A percentile compares a stretch with the other conserved stretches of the same genome.
These are phyloP conservation scores for Micractinium sp. DNA, from an alignment of 139 green algal genomes.

Conservation along the genomic window DNA sequence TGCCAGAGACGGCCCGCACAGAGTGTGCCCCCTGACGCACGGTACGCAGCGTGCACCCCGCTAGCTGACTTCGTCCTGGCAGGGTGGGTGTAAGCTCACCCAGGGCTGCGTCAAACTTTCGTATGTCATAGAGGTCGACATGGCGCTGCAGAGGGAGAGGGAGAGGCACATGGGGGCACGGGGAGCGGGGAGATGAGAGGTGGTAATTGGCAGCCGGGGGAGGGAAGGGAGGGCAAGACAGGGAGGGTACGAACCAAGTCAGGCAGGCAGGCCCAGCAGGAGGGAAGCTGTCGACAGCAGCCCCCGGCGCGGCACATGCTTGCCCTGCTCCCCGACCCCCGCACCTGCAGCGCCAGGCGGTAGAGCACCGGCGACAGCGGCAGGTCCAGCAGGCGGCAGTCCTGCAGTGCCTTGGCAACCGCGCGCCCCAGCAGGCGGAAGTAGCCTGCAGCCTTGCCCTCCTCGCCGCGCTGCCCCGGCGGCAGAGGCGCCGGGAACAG, in stretches of 20 bases:
- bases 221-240: too few relatives aligned
- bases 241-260: too few relatives aligned
- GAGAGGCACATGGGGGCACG: background rate
- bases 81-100: too few relatives aligned
- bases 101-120: slow-evolving; percentile 77
- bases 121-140: slow-evolving; percentile 84
- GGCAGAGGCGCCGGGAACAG: slow-evolving; percentile 88
- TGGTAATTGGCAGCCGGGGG: too few relatives aligned
- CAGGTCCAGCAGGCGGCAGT: slow-evolving; percentile 93
- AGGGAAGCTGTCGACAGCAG: background rate
- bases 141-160: slow-evolving; percentile 41
- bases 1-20: too few relatives aligned
- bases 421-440: slow-evolving; percentile 91
- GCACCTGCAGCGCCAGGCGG: slow-evolving; percentile 60
- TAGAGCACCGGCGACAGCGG: slow-evolving; percentile 89
- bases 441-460: slow-evolving; percentile 24
- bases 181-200: background rate
- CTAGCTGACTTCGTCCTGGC: too few relatives aligned
- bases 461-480: slow-evolving; percentile 19
- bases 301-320: background rate
- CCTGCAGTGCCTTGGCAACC: slow-evolving; percentile 93
- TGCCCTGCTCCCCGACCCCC: background rate
- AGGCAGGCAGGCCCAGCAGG: too few relatives aligned
- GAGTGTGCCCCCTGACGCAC: too few relatives aligned
- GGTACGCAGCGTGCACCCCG: too few relatives aligned